Evolutionary conservation across 106 monocot species (phyloP), one percentile per base, ranked within the genome.

Genomic region (Acorus calamus): DNA sequence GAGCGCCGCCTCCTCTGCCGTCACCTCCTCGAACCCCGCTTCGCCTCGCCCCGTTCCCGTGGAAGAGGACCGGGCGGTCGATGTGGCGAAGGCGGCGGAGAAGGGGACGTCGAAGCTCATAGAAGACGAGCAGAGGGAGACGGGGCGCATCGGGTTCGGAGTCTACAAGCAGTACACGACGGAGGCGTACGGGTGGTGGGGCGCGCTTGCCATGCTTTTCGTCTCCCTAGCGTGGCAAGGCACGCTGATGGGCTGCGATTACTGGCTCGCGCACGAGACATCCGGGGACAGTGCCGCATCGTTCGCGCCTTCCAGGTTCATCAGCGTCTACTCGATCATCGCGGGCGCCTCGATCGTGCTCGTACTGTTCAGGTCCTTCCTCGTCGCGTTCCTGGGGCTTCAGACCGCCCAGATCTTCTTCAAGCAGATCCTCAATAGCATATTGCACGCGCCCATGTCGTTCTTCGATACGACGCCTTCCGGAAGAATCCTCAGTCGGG

Each of bases 391-490:
- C 5, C 41, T 75, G 49, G 74, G 74, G 8, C 62, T 75, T 42
- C 4, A 44, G 10, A 75, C 74, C 14, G 67, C 74, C 54, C 74
- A 75, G 47, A 68, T 68, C 41, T 75, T 75, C 68, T 75, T 75
- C 68, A 68, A 52, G 62, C 67, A 68, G 55, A 60, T 75, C 3
- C 66, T 75, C 42, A 1, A 50, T 50, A 68, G 74, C 74, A 62
- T 75, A 11, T 49, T 75, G 28, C 74, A 75, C 62, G 74, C 74
- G 11, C 74, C 74, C 45, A 75, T 75, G 74, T 62, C 68, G 12
- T 75, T 75, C 42, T 75, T 75, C 56, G 74, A 75, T 47, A 75
- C 74, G n/a, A 75, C 74, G 2, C 74, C 74, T 68, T 75, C 74
- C 2, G 74, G 74, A 46, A 75, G 74, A 62, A 75, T 75, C 44